Conservation (phyloP, 2,329 filamentous ascomycete genomes). For the Ophiostoma piceae region DNA sequence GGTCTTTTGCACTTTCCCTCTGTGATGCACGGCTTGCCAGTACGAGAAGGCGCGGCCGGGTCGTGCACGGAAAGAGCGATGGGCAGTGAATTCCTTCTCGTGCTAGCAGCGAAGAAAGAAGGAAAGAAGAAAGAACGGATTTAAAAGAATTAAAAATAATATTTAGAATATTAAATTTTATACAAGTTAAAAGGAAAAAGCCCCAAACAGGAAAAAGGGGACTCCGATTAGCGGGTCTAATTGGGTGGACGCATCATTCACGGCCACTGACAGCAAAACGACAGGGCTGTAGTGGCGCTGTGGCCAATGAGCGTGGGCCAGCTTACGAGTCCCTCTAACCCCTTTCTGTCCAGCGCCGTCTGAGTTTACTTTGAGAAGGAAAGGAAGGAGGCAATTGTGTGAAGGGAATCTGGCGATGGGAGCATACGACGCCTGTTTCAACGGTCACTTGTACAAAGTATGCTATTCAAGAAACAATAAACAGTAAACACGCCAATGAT, state of each 20-base stretch:
- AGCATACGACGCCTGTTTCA: conserved; percentile 7
- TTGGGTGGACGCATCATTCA: conserved; percentile 14
- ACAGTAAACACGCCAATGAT: not conserved
- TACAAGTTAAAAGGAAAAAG: not conserved
- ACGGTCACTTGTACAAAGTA: not conserved
- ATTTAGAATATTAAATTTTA: conserved; percentile 5
- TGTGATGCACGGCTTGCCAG: not conserved
- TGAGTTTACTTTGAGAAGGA: not conserved
- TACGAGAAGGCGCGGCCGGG: conserved; percentile 5
- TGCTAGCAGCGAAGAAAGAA: not conserved
- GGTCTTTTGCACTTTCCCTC: not conserved
- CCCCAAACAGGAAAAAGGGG: conserved; percentile 3
- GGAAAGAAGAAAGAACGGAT: not conserved
- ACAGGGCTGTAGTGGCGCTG: conserved; percentile 18
- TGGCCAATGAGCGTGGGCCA: conserved; percentile 32
- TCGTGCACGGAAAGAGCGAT: conserved; percentile 5
- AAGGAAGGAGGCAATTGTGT: not conserved
- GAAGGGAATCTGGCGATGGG: not conserved
- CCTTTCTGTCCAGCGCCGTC: conserved; percentile 19
- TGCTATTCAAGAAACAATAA: not conserved
- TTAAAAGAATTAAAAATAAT: not conserved
- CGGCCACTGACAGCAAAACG: conserved; percentile 9
- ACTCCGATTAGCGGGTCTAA: not conserved
- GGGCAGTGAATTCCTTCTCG: not conserved
- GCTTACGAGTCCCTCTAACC: conserved; percentile 36